phyloP scores from a whole-genome alignment of 2,329 filamentous ascomycete genomes.

The Colletotrichum simmondsii region DNA sequence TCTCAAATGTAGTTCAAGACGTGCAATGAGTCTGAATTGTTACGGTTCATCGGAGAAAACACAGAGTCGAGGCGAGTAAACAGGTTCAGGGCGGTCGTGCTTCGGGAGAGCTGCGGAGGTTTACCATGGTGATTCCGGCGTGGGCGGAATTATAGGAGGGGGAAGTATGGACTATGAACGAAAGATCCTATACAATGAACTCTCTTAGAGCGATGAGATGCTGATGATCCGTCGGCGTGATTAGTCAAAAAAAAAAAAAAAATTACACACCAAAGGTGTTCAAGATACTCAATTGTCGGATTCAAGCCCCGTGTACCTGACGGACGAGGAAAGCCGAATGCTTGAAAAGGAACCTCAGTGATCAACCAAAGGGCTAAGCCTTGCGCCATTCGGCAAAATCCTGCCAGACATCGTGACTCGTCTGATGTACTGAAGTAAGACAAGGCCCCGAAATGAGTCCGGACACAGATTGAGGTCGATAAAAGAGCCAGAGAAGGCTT shows the following conservation, averaged over 20 bases:
- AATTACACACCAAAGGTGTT: too few relatives aligned
- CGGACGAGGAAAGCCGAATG: too few relatives aligned
- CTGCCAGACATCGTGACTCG: not conserved
- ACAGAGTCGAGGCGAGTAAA: not conserved
- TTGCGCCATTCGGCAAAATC: not conserved
- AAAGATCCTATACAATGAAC: not conserved
- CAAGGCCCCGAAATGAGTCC: not conserved
- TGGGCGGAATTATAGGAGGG: too few relatives aligned
- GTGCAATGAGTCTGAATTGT: constrained; percentile 7
- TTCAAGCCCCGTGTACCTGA: not conserved
- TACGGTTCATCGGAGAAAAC: not conserved
- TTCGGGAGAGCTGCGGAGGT: too few relatives aligned
- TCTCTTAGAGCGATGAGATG: not conserved
- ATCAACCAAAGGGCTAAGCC: not conserved
- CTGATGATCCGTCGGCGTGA: not conserved
- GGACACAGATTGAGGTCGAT: too few relatives aligned
- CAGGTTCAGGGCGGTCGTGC: not conserved
- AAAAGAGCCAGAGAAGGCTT: not conserved
- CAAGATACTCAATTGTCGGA: too few relatives aligned
- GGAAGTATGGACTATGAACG: too few relatives aligned
- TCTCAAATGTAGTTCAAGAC: constrained; percentile 3
- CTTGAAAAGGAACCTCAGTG: too few relatives aligned
- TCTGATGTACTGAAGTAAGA: not conserved
- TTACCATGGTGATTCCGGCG: too few relatives aligned
- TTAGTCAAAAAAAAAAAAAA: not conserved